Percentiles rank a stretch among this genome's conserved stretches.
Evolutionary conservation across 1,284 basidiomycete genomes (phyloP).

Genomic region (Austroboletus niveus): DNA sequence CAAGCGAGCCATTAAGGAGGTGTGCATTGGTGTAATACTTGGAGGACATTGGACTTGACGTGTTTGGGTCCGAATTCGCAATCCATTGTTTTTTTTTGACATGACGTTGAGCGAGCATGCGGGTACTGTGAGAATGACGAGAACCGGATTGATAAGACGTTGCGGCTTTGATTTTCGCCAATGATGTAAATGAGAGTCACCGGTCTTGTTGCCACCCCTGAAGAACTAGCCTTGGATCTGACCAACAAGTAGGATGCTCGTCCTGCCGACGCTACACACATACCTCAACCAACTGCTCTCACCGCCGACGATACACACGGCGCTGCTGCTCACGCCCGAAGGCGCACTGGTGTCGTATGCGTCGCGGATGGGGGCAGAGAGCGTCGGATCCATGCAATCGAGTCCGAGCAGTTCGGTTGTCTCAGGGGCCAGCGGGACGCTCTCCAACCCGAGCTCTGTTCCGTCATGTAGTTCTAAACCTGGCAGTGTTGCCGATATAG

Average conservation of each 20-base stretch:
- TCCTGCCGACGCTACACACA: conserved; percentile 26
- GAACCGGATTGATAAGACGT: no score
- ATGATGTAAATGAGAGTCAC: conserved; percentile 2
- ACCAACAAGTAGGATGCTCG: conserved; percentile 25
- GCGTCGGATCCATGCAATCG: neutral
- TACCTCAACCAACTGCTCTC: conserved; percentile 31
- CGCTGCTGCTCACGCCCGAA: conserved; percentile 30
- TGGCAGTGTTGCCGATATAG: conserved; percentile 12
- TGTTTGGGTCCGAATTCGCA: neutral
- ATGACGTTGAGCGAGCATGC: neutral
- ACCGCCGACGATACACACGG: conserved; percentile 29
- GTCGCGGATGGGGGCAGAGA: conserved; percentile 15
- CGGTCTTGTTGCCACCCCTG: neutral
- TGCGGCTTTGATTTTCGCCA: neutral
- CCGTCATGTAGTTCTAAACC: conserved; percentile 32
- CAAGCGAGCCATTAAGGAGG: neutral
- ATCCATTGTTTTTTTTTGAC: conserved; percentile 3
- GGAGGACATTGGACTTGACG: conserved; percentile 12
- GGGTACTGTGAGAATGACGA: no score
- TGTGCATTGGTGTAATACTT: conserved; percentile 5
- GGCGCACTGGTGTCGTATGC: conserved; percentile 35
- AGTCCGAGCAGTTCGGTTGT: conserved; percentile 7
- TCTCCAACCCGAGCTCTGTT: conserved; percentile 17
- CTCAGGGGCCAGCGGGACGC: conserved; percentile 3
- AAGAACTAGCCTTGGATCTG: neutral